Conservation (phyloP, 495 filamentous ascomycete species). For the Xylaria bambusicola region DNA sequence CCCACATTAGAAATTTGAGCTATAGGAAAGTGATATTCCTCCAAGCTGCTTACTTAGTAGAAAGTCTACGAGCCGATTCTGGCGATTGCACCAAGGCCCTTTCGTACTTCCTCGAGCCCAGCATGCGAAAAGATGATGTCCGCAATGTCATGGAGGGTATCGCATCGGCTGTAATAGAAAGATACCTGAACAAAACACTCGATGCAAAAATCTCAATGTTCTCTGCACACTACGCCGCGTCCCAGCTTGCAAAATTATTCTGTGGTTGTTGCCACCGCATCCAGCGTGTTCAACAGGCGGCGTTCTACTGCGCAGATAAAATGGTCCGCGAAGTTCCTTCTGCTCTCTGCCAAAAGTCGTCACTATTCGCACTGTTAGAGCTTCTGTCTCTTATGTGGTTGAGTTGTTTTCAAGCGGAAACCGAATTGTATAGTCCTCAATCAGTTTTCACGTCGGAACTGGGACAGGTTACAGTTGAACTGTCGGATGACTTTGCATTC, state of each 20-base stretch:
- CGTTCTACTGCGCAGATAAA: constrained; percentile 75
- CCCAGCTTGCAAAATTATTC: constrained; percentile 82
- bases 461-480: constrained; percentile 76
- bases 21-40: constrained; percentile 91
- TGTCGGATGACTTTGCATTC: constrained; percentile 85
- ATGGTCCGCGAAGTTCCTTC: constrained; percentile 85
- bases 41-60: constrained; percentile 81
- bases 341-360: constrained; percentile 82
- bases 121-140: constrained; percentile 74
- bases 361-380: constrained; percentile 88
- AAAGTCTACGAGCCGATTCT: constrained; percentile 75
- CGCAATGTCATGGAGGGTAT: constrained; percentile 85
- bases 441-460: constrained; percentile 73
- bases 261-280: constrained; percentile 90
- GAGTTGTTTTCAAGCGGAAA: constrained; percentile 89
- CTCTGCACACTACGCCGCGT: constrained; percentile 81
- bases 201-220: constrained; percentile 70
- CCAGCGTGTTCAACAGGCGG: constrained; percentile 81
- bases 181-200: constrained; percentile 72
- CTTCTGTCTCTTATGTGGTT: constrained; percentile 91
- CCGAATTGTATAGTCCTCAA: constrained; percentile 87
- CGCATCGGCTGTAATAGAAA: constrained; percentile 68
- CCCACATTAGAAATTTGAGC: constrained; percentile 74
- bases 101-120: constrained; percentile 88
- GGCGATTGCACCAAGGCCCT: constrained; percentile 88